Evolutionary conservation across 345 rosid genomes (phyloP), one percentile per base, ranked within the genome.

Genomic region (Moringa oleifera): DNA sequence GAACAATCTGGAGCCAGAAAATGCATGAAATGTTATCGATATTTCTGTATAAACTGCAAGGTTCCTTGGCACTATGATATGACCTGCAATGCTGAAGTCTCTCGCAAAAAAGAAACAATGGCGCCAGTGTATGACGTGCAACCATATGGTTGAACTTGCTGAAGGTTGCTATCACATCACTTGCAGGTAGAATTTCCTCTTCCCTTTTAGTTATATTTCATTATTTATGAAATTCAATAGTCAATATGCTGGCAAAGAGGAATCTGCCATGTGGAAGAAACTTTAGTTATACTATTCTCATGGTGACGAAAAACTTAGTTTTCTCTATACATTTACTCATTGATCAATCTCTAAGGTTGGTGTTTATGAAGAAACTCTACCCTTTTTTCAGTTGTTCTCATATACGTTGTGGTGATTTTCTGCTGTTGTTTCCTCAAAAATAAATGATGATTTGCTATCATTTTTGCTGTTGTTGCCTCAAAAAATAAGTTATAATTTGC

Each of bases 31-130:
- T 93, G 98, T 51, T 55, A 58, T 20, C 23, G 25, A 9, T 62
- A 71, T 63, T 86, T 90, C 69, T 93, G 97, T 58, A 68, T 80
- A 47, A 50, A 86, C 37, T 93, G 97, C 85, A 86, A 78, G 75
- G 96, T 78, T 36, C 91, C 87, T 21, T 93, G 96, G 97, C 98
- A 93, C 59, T 56, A 57, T 20, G 6, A 28, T 17, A 56, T 81
- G 80, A 72, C 81, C 1, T 93, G 94, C 69, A 0, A 71, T 71
- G 78, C 61, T 85, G 18, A 79, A 76, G 64, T 70, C 79, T 58
- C 74, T 85, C 25, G 86, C 86, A 23, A 70, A 65, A 4, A 65
- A 59, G 68, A 83, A 81, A 25, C 33, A 18, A 16, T 85, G 90
- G 83, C 65, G 87, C 37, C 68, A 73, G 28, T 82, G 90, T 71